These are phyloP conservation scores for Clonostachys byssicola DNA, from an alignment of 2,329 filamentous ascomycete genomes.

Conservation along the genomic window DNA sequence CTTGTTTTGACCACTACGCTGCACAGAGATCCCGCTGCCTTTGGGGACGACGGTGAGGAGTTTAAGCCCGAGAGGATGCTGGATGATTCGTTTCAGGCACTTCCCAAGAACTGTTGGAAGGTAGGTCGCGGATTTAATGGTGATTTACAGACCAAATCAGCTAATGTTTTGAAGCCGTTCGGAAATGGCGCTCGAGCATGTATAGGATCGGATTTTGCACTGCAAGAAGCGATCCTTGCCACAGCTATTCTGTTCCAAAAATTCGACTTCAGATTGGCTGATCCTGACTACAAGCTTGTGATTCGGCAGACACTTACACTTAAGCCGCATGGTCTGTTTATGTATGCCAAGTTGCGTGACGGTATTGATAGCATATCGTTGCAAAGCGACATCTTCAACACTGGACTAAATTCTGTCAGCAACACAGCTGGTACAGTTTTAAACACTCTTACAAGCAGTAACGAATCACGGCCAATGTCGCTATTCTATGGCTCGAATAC, in stretches of 20 bases:
- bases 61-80: too few species aligned
- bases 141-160: too few species aligned
- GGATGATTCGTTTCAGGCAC: too few species aligned
- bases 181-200: neutral
- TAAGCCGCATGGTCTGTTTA: conserved; percentile 56
- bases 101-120: too few species aligned
- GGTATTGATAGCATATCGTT: neutral
- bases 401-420: too few species aligned
- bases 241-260: conserved; percentile 1
- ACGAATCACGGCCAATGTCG: conserved; percentile 26
- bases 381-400: too few species aligned
- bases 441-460: too few species aligned
- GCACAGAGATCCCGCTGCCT: too few species aligned
- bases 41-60: too few species aligned
- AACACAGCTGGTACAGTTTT: too few species aligned
- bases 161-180: conserved; percentile 15
- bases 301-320: conserved; percentile 55
- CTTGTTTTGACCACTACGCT: too few species aligned
- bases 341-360: neutral
- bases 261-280: conserved; percentile 52
- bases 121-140: too few species aligned
- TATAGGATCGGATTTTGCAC: conserved; percentile 4
- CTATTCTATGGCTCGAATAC: conserved; percentile 39
- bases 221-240: conserved; percentile 3
- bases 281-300: conserved; percentile 54